These are phyloP conservation scores for Dictyostelium gargantuum DNA, from an alignment of 208 protist genomes.

Conservation along the genomic window DNA sequence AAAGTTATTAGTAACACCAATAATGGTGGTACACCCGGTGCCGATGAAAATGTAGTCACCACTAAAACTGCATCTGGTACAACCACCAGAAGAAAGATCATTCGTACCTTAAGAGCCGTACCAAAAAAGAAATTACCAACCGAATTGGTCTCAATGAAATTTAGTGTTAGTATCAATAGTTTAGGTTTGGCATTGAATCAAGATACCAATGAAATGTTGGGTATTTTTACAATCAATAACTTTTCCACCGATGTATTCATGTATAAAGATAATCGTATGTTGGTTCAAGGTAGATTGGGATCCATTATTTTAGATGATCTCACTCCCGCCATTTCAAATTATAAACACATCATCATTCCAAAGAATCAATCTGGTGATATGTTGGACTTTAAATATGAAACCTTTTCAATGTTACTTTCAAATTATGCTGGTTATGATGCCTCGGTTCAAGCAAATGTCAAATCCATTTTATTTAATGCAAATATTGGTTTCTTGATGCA, in stretches of 20 bases:
- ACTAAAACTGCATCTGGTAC: too few relatives aligned
- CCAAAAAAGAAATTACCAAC: background rate
- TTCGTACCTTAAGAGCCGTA: background rate
- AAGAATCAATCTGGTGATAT: background rate
- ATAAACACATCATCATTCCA: constrained; percentile 36
- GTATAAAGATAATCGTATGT: constrained; percentile 31
- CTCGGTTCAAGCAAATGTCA: constrained; percentile 2
- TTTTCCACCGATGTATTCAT: background rate
- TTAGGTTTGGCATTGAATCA: constrained; percentile 49
- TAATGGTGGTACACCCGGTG: too few relatives aligned
- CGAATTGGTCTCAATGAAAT: background rate
- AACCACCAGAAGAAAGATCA: background rate
- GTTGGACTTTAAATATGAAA: constrained; percentile 37
- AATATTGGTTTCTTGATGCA: constrained; percentile 4
- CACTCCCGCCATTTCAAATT: background rate
- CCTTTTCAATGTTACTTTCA: background rate
- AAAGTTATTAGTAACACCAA: too few relatives aligned
- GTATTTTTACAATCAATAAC: constrained; percentile 47
- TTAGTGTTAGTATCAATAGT: background rate
- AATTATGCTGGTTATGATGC: constrained; percentile 52
- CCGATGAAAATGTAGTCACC: background rate
- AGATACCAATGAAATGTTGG: constrained; percentile 2
- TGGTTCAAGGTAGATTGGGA: background rate
- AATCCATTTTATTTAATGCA: constrained; percentile 52
- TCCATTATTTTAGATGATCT: constrained; percentile 10